phyloP scores from a whole-genome alignment of 2,329 filamentous ascomycete genomes.

The Penicillium palitans region DNA sequence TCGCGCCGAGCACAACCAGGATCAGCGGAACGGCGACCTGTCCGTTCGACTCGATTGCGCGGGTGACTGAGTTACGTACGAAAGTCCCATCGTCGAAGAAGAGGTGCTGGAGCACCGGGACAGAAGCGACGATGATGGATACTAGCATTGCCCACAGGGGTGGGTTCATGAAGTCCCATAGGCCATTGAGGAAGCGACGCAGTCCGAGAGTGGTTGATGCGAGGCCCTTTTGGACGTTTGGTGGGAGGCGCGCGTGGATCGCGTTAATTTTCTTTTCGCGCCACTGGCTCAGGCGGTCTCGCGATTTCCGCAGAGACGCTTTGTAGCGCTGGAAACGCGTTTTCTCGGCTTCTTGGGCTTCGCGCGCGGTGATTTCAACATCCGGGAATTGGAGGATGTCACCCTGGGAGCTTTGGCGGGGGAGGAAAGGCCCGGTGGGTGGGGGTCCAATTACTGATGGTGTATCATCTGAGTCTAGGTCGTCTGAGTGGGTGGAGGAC shows the following conservation, averaged over 20 bases:
- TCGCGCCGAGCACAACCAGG: conserved; percentile 90
- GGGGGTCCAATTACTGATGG: conserved; percentile 33
- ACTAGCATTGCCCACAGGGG: conserved; percentile 95
- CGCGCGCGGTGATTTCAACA: conserved; percentile 34
- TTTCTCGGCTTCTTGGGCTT: conserved; percentile 25
- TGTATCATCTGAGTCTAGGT: conserved; percentile 19
- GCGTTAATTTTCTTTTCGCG: conserved; percentile 26
- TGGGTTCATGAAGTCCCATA: conserved; percentile 97
- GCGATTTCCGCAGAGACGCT: conserved; percentile 23
- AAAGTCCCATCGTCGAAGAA: conserved; percentile 92
- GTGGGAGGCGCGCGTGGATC: conserved; percentile 54
- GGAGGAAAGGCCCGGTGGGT: conserved; percentile 38
- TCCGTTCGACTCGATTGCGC: conserved; percentile 79
- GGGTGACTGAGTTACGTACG: conserved; percentile 87
- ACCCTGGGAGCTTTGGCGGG: conserved; percentile 46
- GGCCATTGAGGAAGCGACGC: conserved; percentile 60
- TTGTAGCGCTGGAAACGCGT: conserved; percentile 34
- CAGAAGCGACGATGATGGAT: conserved; percentile 85
- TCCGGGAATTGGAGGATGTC: conserved; percentile 62
- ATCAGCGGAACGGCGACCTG: conserved; percentile 94
- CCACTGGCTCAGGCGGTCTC: conserved; percentile 20
- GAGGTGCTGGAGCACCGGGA: conserved; percentile 75
- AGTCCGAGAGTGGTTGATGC: conserved; percentile 44
- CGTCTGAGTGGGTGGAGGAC: conserved; percentile 23
- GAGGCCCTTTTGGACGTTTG: conserved; percentile 53